Conservation (phyloP, 2,329 filamentous ascomycete species). For the Didymella segeticola region DNA sequence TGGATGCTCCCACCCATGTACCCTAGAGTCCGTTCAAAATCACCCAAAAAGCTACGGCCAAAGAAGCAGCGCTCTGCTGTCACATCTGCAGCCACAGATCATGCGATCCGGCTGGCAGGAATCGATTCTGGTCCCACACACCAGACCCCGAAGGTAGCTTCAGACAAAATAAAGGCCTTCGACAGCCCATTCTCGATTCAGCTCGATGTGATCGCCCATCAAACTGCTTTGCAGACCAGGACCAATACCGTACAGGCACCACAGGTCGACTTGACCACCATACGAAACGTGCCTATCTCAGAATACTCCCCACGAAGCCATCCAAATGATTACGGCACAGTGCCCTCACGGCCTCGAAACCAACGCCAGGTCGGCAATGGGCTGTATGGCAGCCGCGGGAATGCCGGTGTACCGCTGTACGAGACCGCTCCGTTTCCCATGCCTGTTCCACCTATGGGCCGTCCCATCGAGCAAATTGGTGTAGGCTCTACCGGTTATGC, state of each 20-base stretch:
- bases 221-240: slow-evolving; percentile 10
- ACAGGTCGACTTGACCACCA: slow-evolving; percentile 17
- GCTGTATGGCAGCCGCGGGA: slow-evolving; percentile 27
- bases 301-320: background rate
- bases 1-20: slow-evolving; percentile 24
- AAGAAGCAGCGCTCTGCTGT: slow-evolving; percentile 16
- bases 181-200: slow-evolving; percentile 22
- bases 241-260: slow-evolving; percentile 2
- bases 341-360: slow-evolving; percentile 14
- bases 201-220: slow-evolving; percentile 21
- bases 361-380: slow-evolving; percentile 28
- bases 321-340: slow-evolving; percentile 2
- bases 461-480: background rate
- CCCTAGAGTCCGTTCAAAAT: slow-evolving; percentile 23
- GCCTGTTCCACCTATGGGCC: slow-evolving; percentile 36
- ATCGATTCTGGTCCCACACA: too few species aligned
- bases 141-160: too few species aligned
- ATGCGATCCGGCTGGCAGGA: background rate
- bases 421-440: slow-evolving; percentile 41
- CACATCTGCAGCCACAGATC: background rate
- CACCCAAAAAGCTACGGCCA: slow-evolving; percentile 28
- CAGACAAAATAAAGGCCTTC: background rate
- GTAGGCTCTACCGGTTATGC: slow-evolving; percentile 14
- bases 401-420: slow-evolving; percentile 38
- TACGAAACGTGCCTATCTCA: slow-evolving; percentile 19